phyloP scores from a whole-genome alignment of 352 stramenopile species.

The Aphanomyces euteiches region DNA sequence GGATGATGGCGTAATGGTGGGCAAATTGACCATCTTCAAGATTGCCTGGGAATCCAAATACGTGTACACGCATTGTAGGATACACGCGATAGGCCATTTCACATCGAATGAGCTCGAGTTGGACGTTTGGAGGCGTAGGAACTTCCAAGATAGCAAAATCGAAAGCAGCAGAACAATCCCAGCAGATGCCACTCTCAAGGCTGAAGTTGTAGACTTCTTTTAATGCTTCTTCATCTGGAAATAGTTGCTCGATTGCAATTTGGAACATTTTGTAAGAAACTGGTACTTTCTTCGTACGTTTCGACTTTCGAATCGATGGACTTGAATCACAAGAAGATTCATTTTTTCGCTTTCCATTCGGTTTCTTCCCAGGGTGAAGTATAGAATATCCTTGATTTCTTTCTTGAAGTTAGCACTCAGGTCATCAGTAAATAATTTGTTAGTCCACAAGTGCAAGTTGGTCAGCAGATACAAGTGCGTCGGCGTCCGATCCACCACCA shows the following conservation, averaged over 20 bases:
- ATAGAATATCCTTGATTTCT: slow-evolving; percentile 35
- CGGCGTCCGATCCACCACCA: slow-evolving; percentile 39
- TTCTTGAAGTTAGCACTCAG: slow-evolving; percentile 38
- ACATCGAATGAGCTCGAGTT: slow-evolving; percentile 23
- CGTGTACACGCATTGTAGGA: slow-evolving; percentile 33
- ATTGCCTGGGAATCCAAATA: slow-evolving; percentile 38
- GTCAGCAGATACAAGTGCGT: slow-evolving; percentile 39
- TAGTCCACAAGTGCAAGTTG: slow-evolving; percentile 42
- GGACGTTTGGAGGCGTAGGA: slow-evolving; percentile 29
- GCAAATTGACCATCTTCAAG: slow-evolving; percentile 27
- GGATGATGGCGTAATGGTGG: slow-evolving; percentile 36
- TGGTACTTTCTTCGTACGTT: slow-evolving; percentile 33
- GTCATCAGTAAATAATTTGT: slow-evolving; percentile 32
- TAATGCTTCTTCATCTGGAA: slow-evolving; percentile 26
- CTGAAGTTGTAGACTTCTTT: slow-evolving; percentile 34
- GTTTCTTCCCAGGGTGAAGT: slow-evolving; percentile 33
- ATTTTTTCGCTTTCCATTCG: slow-evolving; percentile 31
- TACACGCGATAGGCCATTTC: slow-evolving; percentile 17
- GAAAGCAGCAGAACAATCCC: slow-evolving; percentile 36
- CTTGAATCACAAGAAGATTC: slow-evolving; percentile 2
- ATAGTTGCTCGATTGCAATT: slow-evolving; percentile 32
- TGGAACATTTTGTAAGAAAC: slow-evolving; percentile 14
- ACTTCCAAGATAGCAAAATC: slow-evolving; percentile 43
- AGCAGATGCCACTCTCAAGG: slow-evolving; percentile 35
- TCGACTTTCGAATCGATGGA: slow-evolving; percentile 19